Evolutionary conservation across 2,329 filamentous ascomycete genomes (phyloP).

Genomic region (Diaporthe helianthi): DNA sequence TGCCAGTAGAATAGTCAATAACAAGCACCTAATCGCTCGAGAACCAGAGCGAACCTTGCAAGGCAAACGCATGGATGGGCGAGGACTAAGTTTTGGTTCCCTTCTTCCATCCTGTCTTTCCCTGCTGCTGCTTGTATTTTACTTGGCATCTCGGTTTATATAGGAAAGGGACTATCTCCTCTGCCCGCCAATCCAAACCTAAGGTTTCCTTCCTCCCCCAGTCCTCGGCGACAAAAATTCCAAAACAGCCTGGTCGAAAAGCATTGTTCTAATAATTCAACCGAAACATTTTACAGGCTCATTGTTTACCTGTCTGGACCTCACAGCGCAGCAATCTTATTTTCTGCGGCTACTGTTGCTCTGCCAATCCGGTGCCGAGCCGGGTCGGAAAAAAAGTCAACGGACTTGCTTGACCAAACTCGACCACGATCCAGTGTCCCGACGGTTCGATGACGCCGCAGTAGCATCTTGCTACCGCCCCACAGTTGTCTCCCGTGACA

Average conservation of each 20-base stretch:
- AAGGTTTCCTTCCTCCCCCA: slow-evolving; percentile 6
- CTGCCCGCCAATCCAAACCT: not conserved
- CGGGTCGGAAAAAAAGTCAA: slow-evolving; percentile 9
- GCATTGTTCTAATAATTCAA: not conserved
- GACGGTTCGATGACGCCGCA: slow-evolving; percentile 3
- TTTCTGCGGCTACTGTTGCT: not conserved
- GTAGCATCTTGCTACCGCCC: slow-evolving; percentile 7
- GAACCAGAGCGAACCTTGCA: slow-evolving; percentile 26
- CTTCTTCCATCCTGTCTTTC: not conserved
- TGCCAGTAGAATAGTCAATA: slow-evolving; percentile 28
- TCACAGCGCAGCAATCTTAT: slow-evolving; percentile 12
- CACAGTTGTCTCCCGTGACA: slow-evolving; percentile 5
- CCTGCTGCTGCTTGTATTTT: not conserved
- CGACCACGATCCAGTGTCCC: slow-evolving; percentile 4
- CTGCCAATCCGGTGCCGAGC: slow-evolving; percentile 8
- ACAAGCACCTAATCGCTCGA: slow-evolving; percentile 25
- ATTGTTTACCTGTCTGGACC: not conserved
- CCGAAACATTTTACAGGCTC: not conserved
- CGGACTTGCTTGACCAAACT: not conserved
- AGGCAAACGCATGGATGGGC: slow-evolving; percentile 8
- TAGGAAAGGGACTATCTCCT: slow-evolving; percentile 7
- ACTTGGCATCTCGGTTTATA: slow-evolving; percentile 19
- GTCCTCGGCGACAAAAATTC: not conserved
- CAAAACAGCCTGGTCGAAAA: slow-evolving; percentile 9
- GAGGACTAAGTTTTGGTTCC: slow-evolving; percentile 10